Evolutionary conservation across 352 stramenopile species (phyloP).

Genomic region (Pythium phragmiticola): DNA sequence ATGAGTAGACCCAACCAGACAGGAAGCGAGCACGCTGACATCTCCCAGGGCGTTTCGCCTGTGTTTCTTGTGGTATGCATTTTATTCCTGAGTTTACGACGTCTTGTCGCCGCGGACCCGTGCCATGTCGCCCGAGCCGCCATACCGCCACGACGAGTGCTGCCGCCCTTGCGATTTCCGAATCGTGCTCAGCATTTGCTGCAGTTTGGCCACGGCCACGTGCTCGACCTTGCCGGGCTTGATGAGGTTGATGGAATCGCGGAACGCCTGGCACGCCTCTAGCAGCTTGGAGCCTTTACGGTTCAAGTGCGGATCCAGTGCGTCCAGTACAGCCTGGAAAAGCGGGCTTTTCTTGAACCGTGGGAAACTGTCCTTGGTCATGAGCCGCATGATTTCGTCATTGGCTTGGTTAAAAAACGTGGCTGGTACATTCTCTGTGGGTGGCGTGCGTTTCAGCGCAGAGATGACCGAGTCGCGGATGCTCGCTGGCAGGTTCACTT

Average conservation of each 20-base stretch:
- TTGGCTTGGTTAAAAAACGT: slow-evolving; percentile 59
- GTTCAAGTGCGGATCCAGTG: slow-evolving; percentile 59
- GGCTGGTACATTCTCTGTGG: slow-evolving; percentile 28
- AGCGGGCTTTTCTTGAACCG: slow-evolving; percentile 74
- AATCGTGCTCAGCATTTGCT: slow-evolving; percentile 71
- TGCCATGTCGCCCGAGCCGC: slow-evolving; percentile 1
- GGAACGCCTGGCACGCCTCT: slow-evolving; percentile 69
- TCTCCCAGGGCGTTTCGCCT: not conserved
- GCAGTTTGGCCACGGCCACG: slow-evolving; percentile 47
- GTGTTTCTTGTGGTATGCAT: not conserved
- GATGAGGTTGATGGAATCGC: slow-evolving; percentile 62
- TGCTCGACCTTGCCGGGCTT: slow-evolving; percentile 55
- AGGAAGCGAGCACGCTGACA: not conserved
- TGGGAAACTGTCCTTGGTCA: slow-evolving; percentile 79
- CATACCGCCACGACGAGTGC: slow-evolving; percentile 1
- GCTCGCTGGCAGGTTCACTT: slow-evolving; percentile 65
- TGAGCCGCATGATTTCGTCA: slow-evolving; percentile 79
- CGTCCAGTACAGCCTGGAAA: slow-evolving; percentile 66
- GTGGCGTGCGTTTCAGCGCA: slow-evolving; percentile 27
- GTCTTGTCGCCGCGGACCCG: slow-evolving; percentile 21
- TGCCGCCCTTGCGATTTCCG: slow-evolving; percentile 59
- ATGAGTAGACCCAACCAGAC: not conserved
- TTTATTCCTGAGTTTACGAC: not conserved
- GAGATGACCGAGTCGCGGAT: slow-evolving; percentile 55
- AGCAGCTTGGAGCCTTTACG: slow-evolving; percentile 63